Conservation (phyloP, 371 early-diverging fungal genomes). For the Mucor mucedo region DNA sequence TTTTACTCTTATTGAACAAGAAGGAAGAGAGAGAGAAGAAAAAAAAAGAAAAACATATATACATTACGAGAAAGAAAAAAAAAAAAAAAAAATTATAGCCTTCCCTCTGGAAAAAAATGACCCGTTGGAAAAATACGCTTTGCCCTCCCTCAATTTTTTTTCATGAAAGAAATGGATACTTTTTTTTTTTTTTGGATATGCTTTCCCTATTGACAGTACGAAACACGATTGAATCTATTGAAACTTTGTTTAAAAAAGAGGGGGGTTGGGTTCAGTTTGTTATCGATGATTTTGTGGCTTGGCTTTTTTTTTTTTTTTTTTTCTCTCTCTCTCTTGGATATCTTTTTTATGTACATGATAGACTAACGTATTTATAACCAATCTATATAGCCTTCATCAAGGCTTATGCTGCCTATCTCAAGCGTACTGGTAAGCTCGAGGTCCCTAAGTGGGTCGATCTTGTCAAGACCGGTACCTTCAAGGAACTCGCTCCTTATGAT, state of each 20-base stretch:
- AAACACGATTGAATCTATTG: background rate
- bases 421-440: slow-evolving; percentile 95
- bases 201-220: background rate
- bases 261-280: background rate
- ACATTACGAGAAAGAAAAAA: no score
- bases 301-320: slow-evolving; percentile 15
- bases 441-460: slow-evolving; percentile 97
- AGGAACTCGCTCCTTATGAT: slow-evolving; percentile 96
- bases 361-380: background rate
- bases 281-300: slow-evolving; percentile 22
- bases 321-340: background rate
- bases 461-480: slow-evolving; percentile 94
- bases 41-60: background rate
- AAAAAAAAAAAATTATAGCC: no score
- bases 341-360: no score
- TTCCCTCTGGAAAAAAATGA: no score
- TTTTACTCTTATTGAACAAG: no score
- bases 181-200: background rate
- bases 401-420: slow-evolving; percentile 97
- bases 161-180: background rate
- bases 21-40: slow-evolving; percentile 6
- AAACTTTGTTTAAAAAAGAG: background rate
- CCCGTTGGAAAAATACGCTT: no score
- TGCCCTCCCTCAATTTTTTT: no score
- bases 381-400: slow-evolving; percentile 75